Percentiles rank a stretch among this genome's conserved stretches.
These are phyloP conservation scores for Tuber magnatum DNA, from an alignment of 495 filamentous ascomycete species.

Conservation along the genomic window DNA sequence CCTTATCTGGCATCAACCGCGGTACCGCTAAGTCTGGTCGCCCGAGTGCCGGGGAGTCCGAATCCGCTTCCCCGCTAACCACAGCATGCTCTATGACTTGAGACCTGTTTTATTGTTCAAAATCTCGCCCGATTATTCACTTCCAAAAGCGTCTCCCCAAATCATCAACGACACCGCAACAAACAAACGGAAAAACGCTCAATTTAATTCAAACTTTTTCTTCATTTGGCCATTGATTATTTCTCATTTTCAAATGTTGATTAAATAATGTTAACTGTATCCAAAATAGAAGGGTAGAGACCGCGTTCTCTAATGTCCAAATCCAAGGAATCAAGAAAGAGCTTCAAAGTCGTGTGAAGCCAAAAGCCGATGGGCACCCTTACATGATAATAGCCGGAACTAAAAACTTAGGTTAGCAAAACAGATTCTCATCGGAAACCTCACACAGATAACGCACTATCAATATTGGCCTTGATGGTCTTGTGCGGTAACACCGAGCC, in stretches of 20 bases:
- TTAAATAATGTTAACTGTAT: background rate
- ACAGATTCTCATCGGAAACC: background rate
- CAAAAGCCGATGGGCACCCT: slow-evolving; percentile 25
- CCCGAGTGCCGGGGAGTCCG: background rate
- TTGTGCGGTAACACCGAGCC: slow-evolving; percentile 95
- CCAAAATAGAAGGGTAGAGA: slow-evolving; percentile 31
- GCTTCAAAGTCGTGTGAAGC: slow-evolving; percentile 5
- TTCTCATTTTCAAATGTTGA: background rate
- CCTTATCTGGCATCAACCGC: background rate
- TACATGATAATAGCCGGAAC: slow-evolving; percentile 86
- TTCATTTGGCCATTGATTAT: background rate
- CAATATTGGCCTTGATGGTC: slow-evolving; percentile 97
- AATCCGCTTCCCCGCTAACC: background rate
- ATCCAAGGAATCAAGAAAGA: slow-evolving; percentile 19
- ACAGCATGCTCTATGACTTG: background rate
- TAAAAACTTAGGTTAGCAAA: slow-evolving; percentile 33
- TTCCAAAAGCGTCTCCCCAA: background rate
- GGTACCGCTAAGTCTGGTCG: background rate
- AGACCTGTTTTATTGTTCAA: background rate
- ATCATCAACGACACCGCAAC: background rate
- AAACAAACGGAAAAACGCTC: background rate
- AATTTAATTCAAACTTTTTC: background rate
- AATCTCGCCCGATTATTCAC: background rate
- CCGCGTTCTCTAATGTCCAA: slow-evolving; percentile 13
- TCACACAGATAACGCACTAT: slow-evolving; percentile 52